Percentiles rank a stretch among this genome's conserved stretches.
These are phyloP conservation scores for Botrytis squamosa DNA, from an alignment of 2,329 filamentous ascomycete species.

Conservation along the genomic window DNA sequence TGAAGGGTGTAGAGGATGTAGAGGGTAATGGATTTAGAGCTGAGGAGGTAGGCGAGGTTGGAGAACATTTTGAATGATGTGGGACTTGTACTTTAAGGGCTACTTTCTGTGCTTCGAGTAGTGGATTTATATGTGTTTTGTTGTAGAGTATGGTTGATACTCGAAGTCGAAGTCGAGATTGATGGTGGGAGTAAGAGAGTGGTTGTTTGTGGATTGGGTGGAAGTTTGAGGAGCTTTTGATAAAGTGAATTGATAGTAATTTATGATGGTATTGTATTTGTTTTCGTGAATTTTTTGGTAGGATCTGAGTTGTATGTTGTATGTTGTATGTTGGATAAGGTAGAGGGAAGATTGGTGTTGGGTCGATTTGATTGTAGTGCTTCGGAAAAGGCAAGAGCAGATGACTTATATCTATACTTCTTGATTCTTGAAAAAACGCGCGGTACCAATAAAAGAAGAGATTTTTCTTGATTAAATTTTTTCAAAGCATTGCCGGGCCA, in stretches of 20 bases:
- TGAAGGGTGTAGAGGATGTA: slow-evolving; percentile 18
- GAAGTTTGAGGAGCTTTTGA: neutral
- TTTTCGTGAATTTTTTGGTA: neutral
- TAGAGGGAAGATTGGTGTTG: neutral
- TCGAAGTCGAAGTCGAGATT: neutral
- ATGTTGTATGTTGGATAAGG: neutral
- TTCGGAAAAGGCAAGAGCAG: slow-evolving; percentile 3
- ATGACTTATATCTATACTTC: slow-evolving; percentile 8
- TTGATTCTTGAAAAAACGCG: neutral
- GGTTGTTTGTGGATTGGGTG: neutral
- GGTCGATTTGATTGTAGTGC: neutral
- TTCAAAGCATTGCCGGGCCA: slow-evolving; percentile 5
- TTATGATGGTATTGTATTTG: slow-evolving; percentile 5
- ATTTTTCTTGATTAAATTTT: neutral
- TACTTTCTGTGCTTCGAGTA: neutral
- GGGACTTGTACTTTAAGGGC: neutral
- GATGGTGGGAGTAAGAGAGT: neutral
- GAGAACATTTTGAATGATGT: slow-evolving; percentile 6
- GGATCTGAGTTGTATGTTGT: neutral
- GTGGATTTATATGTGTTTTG: neutral
- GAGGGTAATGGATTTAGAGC: slow-evolving; percentile 19
- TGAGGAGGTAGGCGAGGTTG: slow-evolving; percentile 20
- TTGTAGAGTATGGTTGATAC: neutral
- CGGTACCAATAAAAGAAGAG: neutral
- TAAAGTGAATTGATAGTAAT: slow-evolving; percentile 1